Base-by-base conservation (phyloP, 345 rosid species). In the Dimocarpus longan region DNA sequence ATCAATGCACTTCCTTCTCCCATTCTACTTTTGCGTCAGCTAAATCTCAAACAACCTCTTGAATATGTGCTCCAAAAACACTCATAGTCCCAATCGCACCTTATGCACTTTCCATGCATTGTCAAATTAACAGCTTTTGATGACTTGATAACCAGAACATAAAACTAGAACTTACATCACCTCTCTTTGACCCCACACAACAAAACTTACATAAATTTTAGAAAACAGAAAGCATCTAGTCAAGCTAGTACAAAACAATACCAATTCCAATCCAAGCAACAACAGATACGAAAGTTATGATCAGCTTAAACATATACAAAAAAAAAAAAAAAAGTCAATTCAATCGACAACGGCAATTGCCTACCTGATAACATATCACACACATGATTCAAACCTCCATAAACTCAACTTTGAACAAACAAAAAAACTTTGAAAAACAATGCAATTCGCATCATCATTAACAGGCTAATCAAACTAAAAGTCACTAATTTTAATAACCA, bases 401-500 rank as follows among this genome's bases (percentile, higher is more conserved):
- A 32, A 32, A 32, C 57, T 72, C 16, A 52, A 72, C 7, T 5
- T 73, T 56, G 37, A 32, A 46, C 68, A 28, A 71, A 28, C 24
- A 71, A 15, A 42, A 42, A 74, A 22, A 60, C 21, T 46, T 46
- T 11, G 1, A 32, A 46, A 46, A 46, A 8, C 21, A 16, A 70
- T 50, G 10, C 39, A 52, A 50, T 15, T 32, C 32, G 57, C 64
- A 8, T 39, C 26, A 59, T n/a, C 28, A n/a, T 59, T 12, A 32
- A 59, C 16, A 8, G 69, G 67, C 62, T 21, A 18, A 50, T 70
- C 63, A 44, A 44, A 66, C 42, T 18, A 52, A 48, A 56, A 44
- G 32, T 69, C 70, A 86, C 93, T 82, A 59, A 88, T 89, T 87
- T 68, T 76, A 76, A 42, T 71, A 84, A 78, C 81, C 86, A 32